Conservation (phyloP, 169 alveolate species). For the Cryptosporidium andersoni region DNA sequence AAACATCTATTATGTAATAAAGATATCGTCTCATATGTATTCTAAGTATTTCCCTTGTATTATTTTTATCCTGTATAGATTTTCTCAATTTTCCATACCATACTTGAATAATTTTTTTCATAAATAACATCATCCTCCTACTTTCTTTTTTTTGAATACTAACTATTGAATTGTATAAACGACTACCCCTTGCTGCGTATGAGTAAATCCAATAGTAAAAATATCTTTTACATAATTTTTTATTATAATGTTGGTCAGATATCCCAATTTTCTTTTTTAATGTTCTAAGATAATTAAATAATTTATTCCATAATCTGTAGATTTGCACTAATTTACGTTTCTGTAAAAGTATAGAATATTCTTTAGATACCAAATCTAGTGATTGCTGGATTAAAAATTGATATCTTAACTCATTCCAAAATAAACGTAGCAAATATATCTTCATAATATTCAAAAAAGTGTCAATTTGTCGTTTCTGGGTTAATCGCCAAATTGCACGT, state of each 20-base stretch:
- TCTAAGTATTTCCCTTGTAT: neutral
- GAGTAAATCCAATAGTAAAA: too few species aligned
- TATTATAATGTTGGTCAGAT: neutral
- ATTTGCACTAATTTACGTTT: constrained; percentile 1
- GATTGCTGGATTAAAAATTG: neutral
- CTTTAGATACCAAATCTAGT: constrained; percentile 13
- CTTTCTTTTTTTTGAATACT: too few species aligned
- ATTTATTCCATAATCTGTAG: constrained; percentile 22
- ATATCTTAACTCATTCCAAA: constrained; percentile 5
- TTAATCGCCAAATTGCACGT: neutral
- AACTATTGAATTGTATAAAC: too few species aligned
- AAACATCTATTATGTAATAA: neutral
- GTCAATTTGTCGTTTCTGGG: neutral
- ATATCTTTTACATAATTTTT: too few species aligned
- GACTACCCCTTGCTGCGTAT: too few species aligned
- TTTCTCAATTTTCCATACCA: neutral
- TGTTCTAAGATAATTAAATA: neutral
- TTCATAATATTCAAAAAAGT: neutral
- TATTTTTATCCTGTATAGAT: neutral
- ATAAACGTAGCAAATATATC: neutral
- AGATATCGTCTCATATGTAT: neutral
- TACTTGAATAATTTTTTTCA: neutral
- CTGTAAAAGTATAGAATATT: neutral
- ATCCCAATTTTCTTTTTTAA: neutral
- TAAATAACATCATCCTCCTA: neutral